phyloP scores from a whole-genome alignment of 2,329 filamentous ascomycete genomes.

The Nemania abortiva region DNA sequence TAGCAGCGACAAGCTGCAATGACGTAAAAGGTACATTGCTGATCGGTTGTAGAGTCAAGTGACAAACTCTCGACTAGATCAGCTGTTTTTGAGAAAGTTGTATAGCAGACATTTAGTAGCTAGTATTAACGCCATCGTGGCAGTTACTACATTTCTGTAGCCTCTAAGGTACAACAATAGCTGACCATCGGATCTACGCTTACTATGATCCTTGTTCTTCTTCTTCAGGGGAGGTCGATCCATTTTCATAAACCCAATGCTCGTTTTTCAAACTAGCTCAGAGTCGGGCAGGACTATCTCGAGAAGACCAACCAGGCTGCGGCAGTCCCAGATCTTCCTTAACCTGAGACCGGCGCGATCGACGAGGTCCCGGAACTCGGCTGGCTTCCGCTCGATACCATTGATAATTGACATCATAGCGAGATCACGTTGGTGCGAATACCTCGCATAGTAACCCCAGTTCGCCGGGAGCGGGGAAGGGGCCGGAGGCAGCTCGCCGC shows the following conservation, averaged over 20 bases:
- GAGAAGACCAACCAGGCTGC: slow-evolving; percentile 48
- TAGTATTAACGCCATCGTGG: no score
- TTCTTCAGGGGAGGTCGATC: neutral
- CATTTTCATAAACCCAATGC: no score
- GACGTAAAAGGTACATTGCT: neutral
- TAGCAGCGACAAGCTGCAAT: slow-evolving; percentile 22
- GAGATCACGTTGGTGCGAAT: slow-evolving; percentile 51
- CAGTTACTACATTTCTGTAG: no score
- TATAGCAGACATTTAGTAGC: no score
- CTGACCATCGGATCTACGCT: no score
- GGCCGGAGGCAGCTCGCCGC: slow-evolving; percentile 46
- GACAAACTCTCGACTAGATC: no score
- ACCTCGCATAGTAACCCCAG: slow-evolving; percentile 52
- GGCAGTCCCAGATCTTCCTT: slow-evolving; percentile 50
- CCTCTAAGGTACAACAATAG: no score
- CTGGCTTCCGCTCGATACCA: slow-evolving; percentile 53
- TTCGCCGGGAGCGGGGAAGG: slow-evolving; percentile 52
- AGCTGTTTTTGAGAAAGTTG: neutral
- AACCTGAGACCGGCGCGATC: slow-evolving; percentile 49
- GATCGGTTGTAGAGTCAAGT: neutral
- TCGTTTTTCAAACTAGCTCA: slow-evolving; percentile 8
- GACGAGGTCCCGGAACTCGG: slow-evolving; percentile 48
- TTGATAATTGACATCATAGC: slow-evolving; percentile 54
- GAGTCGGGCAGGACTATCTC: slow-evolving; percentile 24
- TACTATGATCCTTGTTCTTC: no score